Conservation (phyloP, 2,329 filamentous ascomycete genomes). For the Chrysosporium keratinophilum region DNA sequence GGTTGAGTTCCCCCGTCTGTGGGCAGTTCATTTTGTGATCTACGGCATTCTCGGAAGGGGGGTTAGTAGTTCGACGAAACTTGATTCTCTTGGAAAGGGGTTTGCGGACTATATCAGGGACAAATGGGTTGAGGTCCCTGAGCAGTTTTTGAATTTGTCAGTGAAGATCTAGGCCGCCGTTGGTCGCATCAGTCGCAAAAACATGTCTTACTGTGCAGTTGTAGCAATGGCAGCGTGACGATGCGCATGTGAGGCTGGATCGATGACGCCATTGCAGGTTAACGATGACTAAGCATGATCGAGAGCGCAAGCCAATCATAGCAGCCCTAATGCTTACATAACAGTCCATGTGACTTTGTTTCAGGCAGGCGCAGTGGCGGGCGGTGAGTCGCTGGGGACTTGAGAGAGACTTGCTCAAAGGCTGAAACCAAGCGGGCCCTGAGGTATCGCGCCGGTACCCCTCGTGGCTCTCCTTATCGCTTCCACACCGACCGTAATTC, state of each 20-base stretch:
- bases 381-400: background rate
- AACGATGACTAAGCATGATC: background rate
- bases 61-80: constrained; percentile 33
- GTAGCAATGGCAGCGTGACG: background rate
- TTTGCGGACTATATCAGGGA: constrained; percentile 43
- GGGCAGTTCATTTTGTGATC: constrained; percentile 43
- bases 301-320: background rate
- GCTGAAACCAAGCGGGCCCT: background rate
- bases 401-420: background rate
- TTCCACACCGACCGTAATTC: background rate
- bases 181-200: too few relatives aligned
- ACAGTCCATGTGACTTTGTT: background rate
- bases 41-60: constrained; percentile 39
- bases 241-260: background rate
- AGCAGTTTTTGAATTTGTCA: constrained; percentile 12
- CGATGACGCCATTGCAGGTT: background rate
- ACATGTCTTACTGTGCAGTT: too few relatives aligned
- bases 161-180: background rate
- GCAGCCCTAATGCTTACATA: background rate
- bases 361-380: background rate
- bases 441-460: background rate
- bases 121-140: constrained; percentile 34
- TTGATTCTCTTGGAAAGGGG: constrained; percentile 5
- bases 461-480: background rate
- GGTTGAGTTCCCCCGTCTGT: constrained; percentile 39